Evolutionary conservation across 495 filamentous ascomycete genomes (phyloP).

Genomic region (Thermochaetoides thermophila): DNA sequence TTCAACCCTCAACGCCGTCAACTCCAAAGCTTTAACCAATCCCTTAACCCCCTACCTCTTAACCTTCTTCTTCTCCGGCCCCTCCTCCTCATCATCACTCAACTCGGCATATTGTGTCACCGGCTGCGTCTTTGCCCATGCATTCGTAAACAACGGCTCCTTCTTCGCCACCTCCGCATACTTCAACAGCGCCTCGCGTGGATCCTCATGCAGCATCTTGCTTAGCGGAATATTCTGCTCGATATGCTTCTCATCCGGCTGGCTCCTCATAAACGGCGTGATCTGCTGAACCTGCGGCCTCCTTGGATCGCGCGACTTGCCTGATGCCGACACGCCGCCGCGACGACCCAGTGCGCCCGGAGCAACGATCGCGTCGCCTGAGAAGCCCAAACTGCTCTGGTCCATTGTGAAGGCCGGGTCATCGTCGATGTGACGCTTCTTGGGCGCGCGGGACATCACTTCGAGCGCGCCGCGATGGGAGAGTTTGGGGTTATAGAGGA

Average conservation of each 20-base stretch:
- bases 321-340: constrained; percentile 61
- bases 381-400: constrained; percentile 50
- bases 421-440: constrained; percentile 89
- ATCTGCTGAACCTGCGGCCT: constrained; percentile 67
- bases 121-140: constrained; percentile 86
- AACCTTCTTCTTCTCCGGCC: constrained; percentile 51
- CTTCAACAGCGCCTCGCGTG: constrained; percentile 81
- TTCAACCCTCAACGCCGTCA: no score
- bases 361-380: constrained; percentile 65
- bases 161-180: constrained; percentile 91
- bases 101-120: constrained; percentile 81
- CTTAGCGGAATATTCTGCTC: constrained; percentile 75
- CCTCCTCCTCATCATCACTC: constrained; percentile 79
- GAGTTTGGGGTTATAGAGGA: constrained; percentile 75
- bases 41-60: constrained; percentile 20
- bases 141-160: constrained; percentile 84
- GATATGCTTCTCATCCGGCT: constrained; percentile 83
- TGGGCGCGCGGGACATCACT: constrained; percentile 86
- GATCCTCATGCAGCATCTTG: constrained; percentile 94
- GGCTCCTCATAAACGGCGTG: constrained; percentile 82
- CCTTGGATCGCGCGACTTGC: constrained; percentile 60
- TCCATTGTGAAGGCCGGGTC: constrained; percentile 75
- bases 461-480: constrained; percentile 71
- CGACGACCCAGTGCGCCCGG: constrained; percentile 37
- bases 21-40: no score